phyloP scores from a whole-genome alignment of 352 stramenopile species.

The Phytopythium delawarense region DNA sequence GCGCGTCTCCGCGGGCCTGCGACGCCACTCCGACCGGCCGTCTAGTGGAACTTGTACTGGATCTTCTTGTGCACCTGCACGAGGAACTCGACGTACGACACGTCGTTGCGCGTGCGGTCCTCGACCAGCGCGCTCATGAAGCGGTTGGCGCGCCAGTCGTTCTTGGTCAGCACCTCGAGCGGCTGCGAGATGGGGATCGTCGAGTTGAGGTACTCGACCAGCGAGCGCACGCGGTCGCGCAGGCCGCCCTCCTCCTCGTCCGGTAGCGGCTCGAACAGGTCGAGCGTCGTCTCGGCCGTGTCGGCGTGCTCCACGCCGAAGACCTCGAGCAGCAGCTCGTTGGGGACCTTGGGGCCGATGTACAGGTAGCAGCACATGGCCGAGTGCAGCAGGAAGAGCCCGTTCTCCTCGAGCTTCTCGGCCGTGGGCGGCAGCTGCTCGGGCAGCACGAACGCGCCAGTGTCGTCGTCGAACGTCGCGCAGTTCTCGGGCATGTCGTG shows the following conservation, averaged over 20 bases:
- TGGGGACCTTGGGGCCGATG: constrained; percentile 65
- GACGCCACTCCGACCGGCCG: background rate
- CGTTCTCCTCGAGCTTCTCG: constrained; percentile 82
- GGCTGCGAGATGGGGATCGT: constrained; percentile 81
- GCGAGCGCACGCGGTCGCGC: constrained; percentile 56
- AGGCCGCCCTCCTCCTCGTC: constrained; percentile 51
- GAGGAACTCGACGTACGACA: constrained; percentile 89
- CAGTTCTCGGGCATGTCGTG: constrained; percentile 83
- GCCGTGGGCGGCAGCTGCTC: constrained; percentile 73
- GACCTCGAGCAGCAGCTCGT: constrained; percentile 75
- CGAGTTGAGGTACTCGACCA: constrained; percentile 79
- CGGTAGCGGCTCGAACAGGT: constrained; percentile 65
- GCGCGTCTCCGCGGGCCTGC: background rate
- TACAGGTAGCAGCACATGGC: constrained; percentile 88
- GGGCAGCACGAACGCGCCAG: constrained; percentile 73
- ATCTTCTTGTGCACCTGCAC: constrained; percentile 90
- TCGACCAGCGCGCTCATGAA: constrained; percentile 88
- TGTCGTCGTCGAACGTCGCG: constrained; percentile 72
- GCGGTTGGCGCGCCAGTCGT: constrained; percentile 74
- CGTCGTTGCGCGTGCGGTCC: constrained; percentile 80
- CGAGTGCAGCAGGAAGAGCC: constrained; percentile 86
- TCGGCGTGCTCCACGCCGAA: constrained; percentile 82
- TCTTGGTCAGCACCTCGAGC: constrained; percentile 83
- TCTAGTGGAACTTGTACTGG: constrained; percentile 85
- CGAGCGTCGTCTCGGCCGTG: constrained; percentile 62